Evolutionary conservation across 208 protist species (phyloP).

Genomic region (Kentomonas sorsogonicus): DNA sequence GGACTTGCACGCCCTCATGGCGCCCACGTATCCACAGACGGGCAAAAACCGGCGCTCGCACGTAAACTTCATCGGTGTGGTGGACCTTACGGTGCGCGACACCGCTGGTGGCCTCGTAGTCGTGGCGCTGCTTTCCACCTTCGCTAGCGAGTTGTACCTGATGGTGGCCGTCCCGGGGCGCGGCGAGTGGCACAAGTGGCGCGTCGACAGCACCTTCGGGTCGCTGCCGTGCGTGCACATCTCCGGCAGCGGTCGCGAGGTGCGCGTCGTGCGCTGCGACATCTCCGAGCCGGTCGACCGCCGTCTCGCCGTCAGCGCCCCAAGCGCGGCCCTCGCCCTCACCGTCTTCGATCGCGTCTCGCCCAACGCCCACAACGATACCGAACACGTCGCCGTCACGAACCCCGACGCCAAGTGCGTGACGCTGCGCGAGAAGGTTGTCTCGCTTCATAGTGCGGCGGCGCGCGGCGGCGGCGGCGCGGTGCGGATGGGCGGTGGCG

Average conservation of each 20-base stretch:
- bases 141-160: slow-evolving; percentile 19
- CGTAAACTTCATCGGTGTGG: no score
- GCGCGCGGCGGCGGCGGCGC: slow-evolving; percentile 33
- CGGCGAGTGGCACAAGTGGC: slow-evolving; percentile 35
- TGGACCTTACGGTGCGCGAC: slow-evolving; percentile 28
- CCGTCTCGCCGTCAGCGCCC: slow-evolving; percentile 17
- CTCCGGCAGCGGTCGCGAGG: slow-evolving; percentile 14
- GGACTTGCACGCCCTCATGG: background rate
- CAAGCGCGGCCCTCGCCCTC: slow-evolving; percentile 43
- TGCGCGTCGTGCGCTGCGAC: slow-evolving; percentile 33
- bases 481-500: slow-evolving; percentile 9
- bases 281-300: slow-evolving; percentile 26
- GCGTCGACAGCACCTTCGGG: slow-evolving; percentile 14
- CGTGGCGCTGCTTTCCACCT: slow-evolving; percentile 18
- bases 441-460: slow-evolving; percentile 15
- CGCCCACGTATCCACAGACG: no score
- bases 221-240: slow-evolving; percentile 27
- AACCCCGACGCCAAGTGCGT: background rate
- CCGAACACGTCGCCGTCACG: background rate
- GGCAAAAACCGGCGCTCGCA: no score
- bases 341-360: slow-evolving; percentile 45
- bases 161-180: slow-evolving; percentile 27
- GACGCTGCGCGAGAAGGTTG: background rate
- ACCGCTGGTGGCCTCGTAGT: slow-evolving; percentile 32
- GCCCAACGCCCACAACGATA: slow-evolving; percentile 3